Evolutionary conservation across 169 alveolate species (phyloP).

Genomic region (Prorocentrum cordatum): DNA sequence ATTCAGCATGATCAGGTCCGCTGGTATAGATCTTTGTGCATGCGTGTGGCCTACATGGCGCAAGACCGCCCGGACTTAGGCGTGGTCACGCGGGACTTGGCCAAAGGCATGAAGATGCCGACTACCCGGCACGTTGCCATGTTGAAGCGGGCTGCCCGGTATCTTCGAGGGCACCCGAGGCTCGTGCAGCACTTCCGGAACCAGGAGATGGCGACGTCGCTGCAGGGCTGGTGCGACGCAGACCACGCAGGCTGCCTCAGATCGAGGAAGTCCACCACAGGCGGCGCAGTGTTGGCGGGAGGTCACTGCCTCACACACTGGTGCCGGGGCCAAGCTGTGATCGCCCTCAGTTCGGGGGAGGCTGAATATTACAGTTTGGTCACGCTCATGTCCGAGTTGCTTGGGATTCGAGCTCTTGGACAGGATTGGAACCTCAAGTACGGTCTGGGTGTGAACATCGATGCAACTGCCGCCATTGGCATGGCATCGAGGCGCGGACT

Average conservation of each 20-base stretch:
- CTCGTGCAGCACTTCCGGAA: neutral
- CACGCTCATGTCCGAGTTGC: neutral
- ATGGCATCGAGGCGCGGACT: neutral
- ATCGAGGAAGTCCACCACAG: neutral
- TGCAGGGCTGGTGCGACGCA: neutral
- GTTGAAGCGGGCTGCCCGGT: neutral
- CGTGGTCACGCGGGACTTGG: neutral
- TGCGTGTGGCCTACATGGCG: neutral
- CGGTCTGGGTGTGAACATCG: neutral
- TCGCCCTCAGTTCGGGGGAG: neutral
- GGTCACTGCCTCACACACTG: neutral
- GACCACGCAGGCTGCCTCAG: conserved; percentile 22
- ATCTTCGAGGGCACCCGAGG: neutral
- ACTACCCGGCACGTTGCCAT: neutral
- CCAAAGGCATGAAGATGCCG: neutral
- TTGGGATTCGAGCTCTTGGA: neutral
- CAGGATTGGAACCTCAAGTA: neutral
- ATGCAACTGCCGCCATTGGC: neutral
- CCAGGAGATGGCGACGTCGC: neutral
- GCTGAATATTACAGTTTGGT: conserved; percentile 10
- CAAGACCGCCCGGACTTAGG: neutral
- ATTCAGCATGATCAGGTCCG: neutral
- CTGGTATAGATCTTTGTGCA: neutral
- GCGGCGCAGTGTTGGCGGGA: neutral
- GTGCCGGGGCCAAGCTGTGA: conserved; percentile 5